These are phyloP conservation scores for Cladosporium velox DNA, from an alignment of 2,329 filamentous ascomycete species.

Conservation along the genomic window DNA sequence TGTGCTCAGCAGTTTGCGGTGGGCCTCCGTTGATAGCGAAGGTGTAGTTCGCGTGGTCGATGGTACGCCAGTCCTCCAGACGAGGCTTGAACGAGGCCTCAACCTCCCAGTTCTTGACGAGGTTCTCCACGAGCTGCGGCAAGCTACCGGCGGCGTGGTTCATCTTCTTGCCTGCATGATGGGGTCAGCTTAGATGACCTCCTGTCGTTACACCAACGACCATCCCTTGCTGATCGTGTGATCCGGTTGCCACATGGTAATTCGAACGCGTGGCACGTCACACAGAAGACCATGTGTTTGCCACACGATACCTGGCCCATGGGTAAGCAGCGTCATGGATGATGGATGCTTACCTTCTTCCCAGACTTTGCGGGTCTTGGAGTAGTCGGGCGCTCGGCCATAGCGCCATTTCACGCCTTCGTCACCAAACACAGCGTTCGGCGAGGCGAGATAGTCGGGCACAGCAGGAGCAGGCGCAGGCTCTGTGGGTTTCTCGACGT, in stretches of 20 bases:
- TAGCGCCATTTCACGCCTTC: constrained; percentile 60
- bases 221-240: constrained; percentile 17
- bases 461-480: constrained; percentile 41
- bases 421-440: constrained; percentile 60
- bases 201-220: not conserved
- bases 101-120: constrained; percentile 74
- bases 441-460: constrained; percentile 61
- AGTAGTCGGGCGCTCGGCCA: constrained; percentile 63
- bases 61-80: constrained; percentile 65
- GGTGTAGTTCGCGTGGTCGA: constrained; percentile 60
- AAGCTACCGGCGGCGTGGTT: constrained; percentile 60
- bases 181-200: constrained; percentile 16
- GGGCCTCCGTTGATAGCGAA: constrained; percentile 65
- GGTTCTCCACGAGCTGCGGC: constrained; percentile 64
- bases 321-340: not conserved
- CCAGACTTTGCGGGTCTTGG: constrained; percentile 62
- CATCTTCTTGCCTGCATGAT: constrained; percentile 55
- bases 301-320: not conserved
- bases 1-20: constrained; percentile 60
- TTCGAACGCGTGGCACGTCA: not conserved
- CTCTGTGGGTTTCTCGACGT: constrained; percentile 28
- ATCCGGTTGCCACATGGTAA: constrained; percentile 2
- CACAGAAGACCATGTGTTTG: constrained; percentile 5
- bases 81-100: constrained; percentile 68
- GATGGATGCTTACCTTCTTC: constrained; percentile 53